These are phyloP conservation scores for Sporothrix dimorphospora DNA, from an alignment of 2,329 filamentous ascomycete species.

Conservation along the genomic window DNA sequence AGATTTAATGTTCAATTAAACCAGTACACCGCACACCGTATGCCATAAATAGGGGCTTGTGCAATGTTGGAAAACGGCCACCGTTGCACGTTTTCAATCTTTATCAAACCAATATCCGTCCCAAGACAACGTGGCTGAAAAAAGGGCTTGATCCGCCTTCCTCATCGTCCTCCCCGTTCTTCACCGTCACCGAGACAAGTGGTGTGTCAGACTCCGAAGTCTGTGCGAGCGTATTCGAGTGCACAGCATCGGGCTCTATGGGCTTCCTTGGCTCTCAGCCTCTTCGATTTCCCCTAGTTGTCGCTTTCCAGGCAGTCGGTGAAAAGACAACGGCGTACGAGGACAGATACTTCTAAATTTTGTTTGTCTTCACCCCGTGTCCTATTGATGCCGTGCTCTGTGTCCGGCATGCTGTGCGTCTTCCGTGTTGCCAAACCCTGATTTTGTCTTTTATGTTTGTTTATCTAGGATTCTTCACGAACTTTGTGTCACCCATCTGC, in stretches of 20 bases:
- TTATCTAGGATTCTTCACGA: neutral
- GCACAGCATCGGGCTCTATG: neutral
- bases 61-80: neutral
- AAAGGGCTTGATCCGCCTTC: neutral
- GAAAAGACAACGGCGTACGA: neutral
- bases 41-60: constrained; percentile 10
- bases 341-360: neutral
- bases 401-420: constrained; percentile 8
- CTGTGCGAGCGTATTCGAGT: neutral
- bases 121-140: constrained; percentile 2
- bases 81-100: neutral
- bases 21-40: no score
- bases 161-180: neutral
- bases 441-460: neutral
- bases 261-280: no score
- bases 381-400: neutral
- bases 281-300: neutral
- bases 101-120: neutral
- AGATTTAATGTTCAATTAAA: neutral
- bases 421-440: neutral
- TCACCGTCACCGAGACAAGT: constrained; percentile 6
- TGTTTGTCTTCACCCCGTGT: neutral
- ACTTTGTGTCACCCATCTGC: neutral
- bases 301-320: neutral
- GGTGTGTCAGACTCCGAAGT: neutral